Percentiles rank a stretch among this genome's conserved stretches.
Evolutionary conservation across 768 basidiomycete genomes (phyloP).

Genomic region (Cyclocybe aegerita): DNA sequence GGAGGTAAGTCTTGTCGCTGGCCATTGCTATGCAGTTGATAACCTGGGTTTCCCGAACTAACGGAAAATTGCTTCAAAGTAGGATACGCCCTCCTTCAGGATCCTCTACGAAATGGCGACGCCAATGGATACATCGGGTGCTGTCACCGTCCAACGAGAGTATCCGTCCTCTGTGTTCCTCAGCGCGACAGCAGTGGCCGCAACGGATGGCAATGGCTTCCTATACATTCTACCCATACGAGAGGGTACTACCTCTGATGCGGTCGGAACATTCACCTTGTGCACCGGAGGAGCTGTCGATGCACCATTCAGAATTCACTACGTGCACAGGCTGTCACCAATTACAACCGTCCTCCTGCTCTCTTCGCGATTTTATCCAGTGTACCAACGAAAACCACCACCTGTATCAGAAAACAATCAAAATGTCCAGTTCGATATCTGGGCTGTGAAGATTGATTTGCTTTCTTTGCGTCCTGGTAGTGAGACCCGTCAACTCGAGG

Average conservation of each 20-base stretch:
- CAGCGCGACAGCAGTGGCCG: constrained; percentile 44
- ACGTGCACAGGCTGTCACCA: constrained; percentile 35
- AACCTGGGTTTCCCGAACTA: constrained; percentile 1
- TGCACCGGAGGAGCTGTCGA: constrained; percentile 36
- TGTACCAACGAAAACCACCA: constrained; percentile 14
- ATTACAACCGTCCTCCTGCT: constrained; percentile 45
- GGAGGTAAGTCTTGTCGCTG: constrained; percentile 46
- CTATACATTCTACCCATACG: constrained; percentile 59
- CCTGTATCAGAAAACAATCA: constrained; percentile 24
- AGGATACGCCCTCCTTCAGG: constrained; percentile 59
- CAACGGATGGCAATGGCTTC: constrained; percentile 71
- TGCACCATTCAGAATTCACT: constrained; percentile 46
- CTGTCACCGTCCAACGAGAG: constrained; percentile 50
- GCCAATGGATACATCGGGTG: constrained; percentile 42
- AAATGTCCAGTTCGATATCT: constrained; percentile 58
- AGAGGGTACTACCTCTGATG: constrained; percentile 34
- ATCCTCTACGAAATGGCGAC: constrained; percentile 61
- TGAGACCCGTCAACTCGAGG: constrained; percentile 39
- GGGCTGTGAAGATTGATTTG: constrained; percentile 55
- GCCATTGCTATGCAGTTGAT: constrained; percentile 7
- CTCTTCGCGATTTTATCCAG: constrained; percentile 54
- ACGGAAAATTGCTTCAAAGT: constrained; percentile 26
- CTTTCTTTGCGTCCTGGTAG: constrained; percentile 31
- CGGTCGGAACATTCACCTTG: constrained; percentile 56
- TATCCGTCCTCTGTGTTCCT: constrained; percentile 74